Percentiles rank a stretch among this genome's conserved stretches.
Conservation (phyloP, 352 stramenopile genomes). For the Phytophthora pluvialis region DNA sequence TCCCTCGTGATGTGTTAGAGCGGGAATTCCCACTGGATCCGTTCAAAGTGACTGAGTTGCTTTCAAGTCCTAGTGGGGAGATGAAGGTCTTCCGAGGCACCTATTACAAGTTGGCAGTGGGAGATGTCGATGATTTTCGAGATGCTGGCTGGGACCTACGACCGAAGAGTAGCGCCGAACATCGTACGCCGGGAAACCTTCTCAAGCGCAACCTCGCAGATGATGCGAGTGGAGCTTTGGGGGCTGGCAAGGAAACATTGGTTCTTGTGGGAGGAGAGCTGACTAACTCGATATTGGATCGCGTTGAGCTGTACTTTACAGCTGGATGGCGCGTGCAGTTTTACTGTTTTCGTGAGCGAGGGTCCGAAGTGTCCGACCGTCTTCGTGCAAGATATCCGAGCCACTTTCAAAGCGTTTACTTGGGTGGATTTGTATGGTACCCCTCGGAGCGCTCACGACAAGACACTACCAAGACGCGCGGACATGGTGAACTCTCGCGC, state of each 20-base stretch:
- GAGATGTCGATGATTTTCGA: background rate
- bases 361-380: background rate
- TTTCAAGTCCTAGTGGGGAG: background rate
- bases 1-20: background rate
- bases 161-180: background rate
- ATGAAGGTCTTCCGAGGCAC: background rate
- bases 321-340: background rate
- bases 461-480: too few species aligned
- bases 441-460: too few species aligned
- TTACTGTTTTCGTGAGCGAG: constrained; percentile 1
- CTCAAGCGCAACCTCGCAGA: constrained; percentile 8
- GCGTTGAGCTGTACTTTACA: background rate
- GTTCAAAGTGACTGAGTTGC: background rate
- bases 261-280: constrained; percentile 6
- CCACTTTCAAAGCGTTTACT: constrained; percentile 2
- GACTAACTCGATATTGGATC: background rate
- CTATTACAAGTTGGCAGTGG: background rate
- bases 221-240: background rate
- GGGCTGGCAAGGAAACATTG: background rate
- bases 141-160: constrained; percentile 3
- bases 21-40: constrained; percentile 2
- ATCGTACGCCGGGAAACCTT: constrained; percentile 1
- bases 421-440: too few species aligned
- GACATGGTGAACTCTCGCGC: too few species aligned
- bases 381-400: constrained; percentile 8